A percentile compares a stretch with the other conserved stretches of the same genome.
Evolutionary conservation across 192 early-diverging fungal species (phyloP).

Genomic region (Backusella mclennaniae): DNA sequence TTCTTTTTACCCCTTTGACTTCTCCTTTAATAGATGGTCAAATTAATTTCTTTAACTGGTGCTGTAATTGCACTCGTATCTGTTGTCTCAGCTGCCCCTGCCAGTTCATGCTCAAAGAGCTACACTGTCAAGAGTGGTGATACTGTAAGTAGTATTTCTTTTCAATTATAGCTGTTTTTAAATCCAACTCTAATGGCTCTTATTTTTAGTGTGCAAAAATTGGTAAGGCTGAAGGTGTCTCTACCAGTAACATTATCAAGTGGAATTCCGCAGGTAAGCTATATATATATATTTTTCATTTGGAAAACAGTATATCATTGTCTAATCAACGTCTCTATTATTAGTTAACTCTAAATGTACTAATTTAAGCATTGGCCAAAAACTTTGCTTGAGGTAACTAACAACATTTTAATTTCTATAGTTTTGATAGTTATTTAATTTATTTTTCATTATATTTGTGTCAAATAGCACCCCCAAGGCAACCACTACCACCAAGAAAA

Average conservation of each 20-base stretch:
- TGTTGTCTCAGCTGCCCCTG: not conserved
- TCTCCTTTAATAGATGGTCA: not conserved
- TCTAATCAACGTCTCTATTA: not conserved
- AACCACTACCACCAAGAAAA: not conserved
- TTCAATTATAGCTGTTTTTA: not conserved
- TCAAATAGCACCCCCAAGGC: not conserved
- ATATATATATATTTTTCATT: not conserved
- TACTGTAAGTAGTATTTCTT: conserved; percentile 2
- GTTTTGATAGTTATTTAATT: not conserved
- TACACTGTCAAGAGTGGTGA: conserved; percentile 18
- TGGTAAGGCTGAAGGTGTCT: not conserved
- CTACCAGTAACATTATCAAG: conserved; percentile 6
- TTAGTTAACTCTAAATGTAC: conserved; percentile 20
- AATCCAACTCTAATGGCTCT: not conserved
- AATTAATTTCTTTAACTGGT: not conserved
- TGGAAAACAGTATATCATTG: not conserved
- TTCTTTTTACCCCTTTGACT: not conserved
- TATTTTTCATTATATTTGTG: not conserved
- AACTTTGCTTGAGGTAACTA: conserved; percentile 22
- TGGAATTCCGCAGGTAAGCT: conserved; percentile 22
- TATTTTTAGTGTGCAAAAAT: conserved; percentile 14
- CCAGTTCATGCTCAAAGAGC: not conserved
- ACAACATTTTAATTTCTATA: not conserved
- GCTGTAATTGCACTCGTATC: not conserved
- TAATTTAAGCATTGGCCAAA: conserved; percentile 26